Conservation (phyloP, 106 monocot genomes). For the Agapanthus africanus region DNA sequence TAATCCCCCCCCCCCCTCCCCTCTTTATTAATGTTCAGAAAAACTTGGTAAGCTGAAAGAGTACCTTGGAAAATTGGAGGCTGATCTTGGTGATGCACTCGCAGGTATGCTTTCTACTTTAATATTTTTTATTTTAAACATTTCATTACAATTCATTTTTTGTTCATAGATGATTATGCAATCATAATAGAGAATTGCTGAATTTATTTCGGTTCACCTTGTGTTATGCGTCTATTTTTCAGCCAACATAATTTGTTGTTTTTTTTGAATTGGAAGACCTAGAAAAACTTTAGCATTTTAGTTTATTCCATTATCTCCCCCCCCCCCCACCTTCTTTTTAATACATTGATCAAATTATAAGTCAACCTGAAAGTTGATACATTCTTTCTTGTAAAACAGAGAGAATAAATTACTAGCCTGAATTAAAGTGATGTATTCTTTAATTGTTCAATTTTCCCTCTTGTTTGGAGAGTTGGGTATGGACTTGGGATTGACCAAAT, state of each 20-base stretch:
- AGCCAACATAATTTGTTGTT: background rate
- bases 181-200: background rate
- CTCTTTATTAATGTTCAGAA: slow-evolving; percentile 21
- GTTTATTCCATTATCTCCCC: too few species aligned
- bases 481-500: background rate
- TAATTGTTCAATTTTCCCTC: background rate
- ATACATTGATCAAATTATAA: background rate
- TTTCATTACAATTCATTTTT: background rate
- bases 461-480: background rate
- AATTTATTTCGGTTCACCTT: background rate
- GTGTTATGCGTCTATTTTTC: background rate
- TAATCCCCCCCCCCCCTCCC: too few species aligned
- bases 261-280: background rate
- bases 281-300: background rate
- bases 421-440: background rate
- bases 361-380: background rate
- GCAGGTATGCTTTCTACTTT: slow-evolving; percentile 19
- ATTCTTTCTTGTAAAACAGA: background rate
- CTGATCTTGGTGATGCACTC: slow-evolving; percentile 16
- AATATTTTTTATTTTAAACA: background rate
- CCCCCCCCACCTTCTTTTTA: background rate
- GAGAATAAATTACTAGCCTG: background rate
- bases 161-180: background rate
- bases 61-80: slow-evolving; percentile 23
- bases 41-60: slow-evolving; percentile 30